phyloP scores from a whole-genome alignment of 2,329 filamentous ascomycete genomes.

The Sarocladium kiliense region DNA sequence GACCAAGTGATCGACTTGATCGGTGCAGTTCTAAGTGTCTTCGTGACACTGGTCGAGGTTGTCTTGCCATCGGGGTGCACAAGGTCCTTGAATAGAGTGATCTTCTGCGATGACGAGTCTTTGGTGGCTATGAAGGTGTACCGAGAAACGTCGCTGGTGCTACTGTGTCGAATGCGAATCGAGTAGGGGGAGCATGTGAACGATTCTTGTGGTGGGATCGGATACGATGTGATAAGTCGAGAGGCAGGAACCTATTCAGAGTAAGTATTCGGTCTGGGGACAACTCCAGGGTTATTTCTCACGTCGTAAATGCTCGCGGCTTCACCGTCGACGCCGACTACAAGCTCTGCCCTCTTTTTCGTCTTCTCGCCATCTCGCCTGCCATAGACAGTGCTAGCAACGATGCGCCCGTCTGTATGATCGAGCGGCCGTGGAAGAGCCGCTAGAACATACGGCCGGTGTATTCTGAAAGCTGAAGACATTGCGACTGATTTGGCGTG shows the following conservation, averaged over 20 bases:
- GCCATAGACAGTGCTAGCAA: constrained; percentile 57
- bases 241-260: constrained; percentile 50
- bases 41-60: constrained; percentile 42
- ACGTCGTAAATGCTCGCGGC: constrained; percentile 63
- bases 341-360: constrained; percentile 58
- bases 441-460: constrained; percentile 59
- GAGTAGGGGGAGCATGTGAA: constrained; percentile 60
- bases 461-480: constrained; percentile 56
- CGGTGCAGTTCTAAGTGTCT: constrained; percentile 33
- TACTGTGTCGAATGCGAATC: constrained; percentile 44
- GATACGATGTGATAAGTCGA: constrained; percentile 60
- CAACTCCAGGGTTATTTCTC: constrained; percentile 20
- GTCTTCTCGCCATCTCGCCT: constrained; percentile 53
- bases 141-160: constrained; percentile 44
- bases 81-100: constrained; percentile 56
- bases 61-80: constrained; percentile 47
- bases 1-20: constrained; percentile 30
- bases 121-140: constrained; percentile 58
- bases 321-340: constrained; percentile 60
- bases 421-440: constrained; percentile 55
- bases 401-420: constrained; percentile 43
- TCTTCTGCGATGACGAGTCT: constrained; percentile 40
- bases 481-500: constrained; percentile 29
- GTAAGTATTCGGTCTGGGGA: neutral
- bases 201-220: constrained; percentile 58